phyloP scores from a whole-genome alignment of 1,139 yeast species.

The Saccharomyces uvarum region DNA sequence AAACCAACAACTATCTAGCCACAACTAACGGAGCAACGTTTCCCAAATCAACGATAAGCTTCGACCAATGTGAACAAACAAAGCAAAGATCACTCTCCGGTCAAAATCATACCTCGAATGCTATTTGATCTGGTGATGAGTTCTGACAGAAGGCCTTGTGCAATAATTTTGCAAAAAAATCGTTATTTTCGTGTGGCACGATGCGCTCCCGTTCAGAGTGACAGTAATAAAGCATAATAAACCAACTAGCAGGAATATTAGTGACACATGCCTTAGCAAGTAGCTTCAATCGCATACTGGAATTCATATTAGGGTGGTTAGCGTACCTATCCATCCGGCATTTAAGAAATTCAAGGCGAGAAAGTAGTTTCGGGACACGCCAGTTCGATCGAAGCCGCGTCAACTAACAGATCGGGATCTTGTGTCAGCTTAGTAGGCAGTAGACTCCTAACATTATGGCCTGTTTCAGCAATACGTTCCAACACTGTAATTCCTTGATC shows the following conservation, averaged over 20 bases:
- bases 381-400: not conserved
- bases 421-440: not conserved
- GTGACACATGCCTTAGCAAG: not conserved
- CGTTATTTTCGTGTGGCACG: not conserved
- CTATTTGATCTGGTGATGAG: conserved; percentile 1
- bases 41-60: not conserved
- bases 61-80: not conserved
- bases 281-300: not conserved
- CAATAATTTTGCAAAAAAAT: not conserved
- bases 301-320: not conserved
- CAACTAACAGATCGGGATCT: not conserved
- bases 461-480: not conserved
- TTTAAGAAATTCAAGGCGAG: not conserved
- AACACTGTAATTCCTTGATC: not conserved
- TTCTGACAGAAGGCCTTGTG: not conserved
- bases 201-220: not conserved
- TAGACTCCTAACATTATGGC: not conserved
- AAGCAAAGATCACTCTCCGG: not conserved
- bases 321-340: not conserved
- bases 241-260: not conserved
- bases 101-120: not conserved
- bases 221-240: not conserved
- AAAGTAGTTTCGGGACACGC: not conserved
- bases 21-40: not conserved
- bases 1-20: not conserved